Base-by-base conservation (phyloP, 1,284 basidiomycete genomes). In the Malassezia japonica region DNA sequence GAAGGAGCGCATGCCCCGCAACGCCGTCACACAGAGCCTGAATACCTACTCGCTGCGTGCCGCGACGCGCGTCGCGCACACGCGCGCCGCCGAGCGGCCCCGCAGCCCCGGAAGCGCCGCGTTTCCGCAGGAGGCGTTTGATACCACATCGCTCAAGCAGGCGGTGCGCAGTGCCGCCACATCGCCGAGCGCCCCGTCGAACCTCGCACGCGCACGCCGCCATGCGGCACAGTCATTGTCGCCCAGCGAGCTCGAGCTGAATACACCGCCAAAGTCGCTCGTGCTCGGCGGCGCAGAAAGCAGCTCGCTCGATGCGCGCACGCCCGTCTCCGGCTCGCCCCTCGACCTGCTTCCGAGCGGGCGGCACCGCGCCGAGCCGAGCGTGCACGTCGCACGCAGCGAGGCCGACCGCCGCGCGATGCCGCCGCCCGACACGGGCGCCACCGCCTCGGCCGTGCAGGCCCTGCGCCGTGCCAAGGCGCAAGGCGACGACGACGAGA, bases 181-280 rank as follows among this genome's bases (percentile, higher is more conserved):
- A n/a, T n/a, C n/a, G n/a, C n/a, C n/a, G n/a, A n/a, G n/a, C n/a
- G n/a, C n/a, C n/a, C n/a, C n/a, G 20, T 50, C 48, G 13, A 50
- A 50, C 24, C 38, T 50, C 20, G 23, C 49, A 16, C 49, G 49
- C 27, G 42, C 49, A 18, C 42, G 49, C 6, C 16, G 13, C 13
- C 13, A 31, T 31, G 8, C 28, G 10, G 9, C 31, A 2, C 40
- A 40, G 32, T 13, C 32, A 24, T 4, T 16, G 20, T 37, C 24
- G n/a, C 24, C 36, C 20, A 20, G 28, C 13, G 8, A 8, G 28
- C 13, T 7, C 28, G 28, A 7, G 28, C 8, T 13, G 28, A 31
- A 31, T 31, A 31, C 28, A 12, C n/a, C 28, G 34, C 23, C 33
- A 3, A 23, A 27, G 33, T 8, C 33, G 13, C 32, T n/a, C 8